Evolutionary conservation across 1,284 basidiomycete species (phyloP).

Genomic region (Malassezia arunalokei): DNA sequence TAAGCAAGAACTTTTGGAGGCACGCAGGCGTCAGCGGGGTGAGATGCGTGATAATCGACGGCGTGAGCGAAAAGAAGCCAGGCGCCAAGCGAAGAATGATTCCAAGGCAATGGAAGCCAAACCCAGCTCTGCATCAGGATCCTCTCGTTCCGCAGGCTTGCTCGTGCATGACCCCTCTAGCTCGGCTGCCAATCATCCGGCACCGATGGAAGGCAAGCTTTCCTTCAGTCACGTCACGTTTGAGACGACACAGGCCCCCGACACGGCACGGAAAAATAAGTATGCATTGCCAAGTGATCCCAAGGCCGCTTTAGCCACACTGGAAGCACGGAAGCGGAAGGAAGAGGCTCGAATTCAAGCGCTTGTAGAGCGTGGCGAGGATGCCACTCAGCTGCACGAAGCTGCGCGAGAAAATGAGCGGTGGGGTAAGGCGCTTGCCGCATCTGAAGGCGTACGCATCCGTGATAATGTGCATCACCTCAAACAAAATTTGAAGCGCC

Average conservation of each 20-base stretch:
- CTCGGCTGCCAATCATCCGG: not conserved
- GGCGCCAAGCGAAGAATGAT: constrained; percentile 6
- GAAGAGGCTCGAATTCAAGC: constrained; percentile 25
- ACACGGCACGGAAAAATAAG: constrained; percentile 26
- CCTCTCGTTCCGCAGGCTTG: constrained; percentile 2
- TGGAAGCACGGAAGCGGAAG: constrained; percentile 34
- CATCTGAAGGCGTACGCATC: constrained; percentile 38
- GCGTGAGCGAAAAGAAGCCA: constrained; percentile 31
- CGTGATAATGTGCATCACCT: constrained; percentile 40
- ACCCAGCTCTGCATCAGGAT: not conserved
- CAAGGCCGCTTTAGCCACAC: constrained; percentile 36
- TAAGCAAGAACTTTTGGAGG: constrained; percentile 38
- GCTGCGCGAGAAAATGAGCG: constrained; percentile 29
- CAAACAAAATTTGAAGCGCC: constrained; percentile 36
- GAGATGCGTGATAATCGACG: constrained; percentile 39
- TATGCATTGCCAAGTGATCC: constrained; percentile 37
- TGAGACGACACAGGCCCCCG: constrained; percentile 3
- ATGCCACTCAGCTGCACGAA: constrained; percentile 20
- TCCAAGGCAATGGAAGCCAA: not conserved
- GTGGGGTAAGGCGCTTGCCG: constrained; percentile 37
- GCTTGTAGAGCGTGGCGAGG: constrained; percentile 19
- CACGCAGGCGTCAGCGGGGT: constrained; percentile 32
- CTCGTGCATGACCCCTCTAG: not conserved
- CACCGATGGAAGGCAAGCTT: not conserved
- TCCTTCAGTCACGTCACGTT: constrained; percentile 13